These are phyloP conservation scores for Wallacemonas sp. DNA, from an alignment of 208 protist genomes.

Conservation along the genomic window DNA sequence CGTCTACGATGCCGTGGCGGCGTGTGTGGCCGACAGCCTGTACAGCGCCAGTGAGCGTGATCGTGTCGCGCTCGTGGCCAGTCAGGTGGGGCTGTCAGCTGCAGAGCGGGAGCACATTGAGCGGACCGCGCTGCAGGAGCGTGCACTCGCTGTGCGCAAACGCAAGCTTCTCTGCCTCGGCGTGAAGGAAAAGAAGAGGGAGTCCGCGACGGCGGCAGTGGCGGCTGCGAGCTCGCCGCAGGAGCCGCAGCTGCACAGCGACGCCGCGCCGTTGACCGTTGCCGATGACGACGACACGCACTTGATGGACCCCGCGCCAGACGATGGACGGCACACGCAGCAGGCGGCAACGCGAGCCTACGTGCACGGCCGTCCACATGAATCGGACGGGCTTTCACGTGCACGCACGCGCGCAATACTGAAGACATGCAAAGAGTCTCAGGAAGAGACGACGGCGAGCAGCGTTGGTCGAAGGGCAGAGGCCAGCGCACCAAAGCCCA, in stretches of 20 bases:
- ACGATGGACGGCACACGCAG: background rate
- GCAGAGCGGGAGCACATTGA: constrained; percentile 70
- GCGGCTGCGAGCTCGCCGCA: background rate
- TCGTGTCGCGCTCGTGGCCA: constrained; percentile 53
- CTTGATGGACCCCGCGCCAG: background rate
- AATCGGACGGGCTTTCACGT: no score
- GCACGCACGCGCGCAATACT: no score
- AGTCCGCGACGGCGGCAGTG: background rate
- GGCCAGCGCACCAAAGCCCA: background rate
- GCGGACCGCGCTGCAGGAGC: constrained; percentile 57
- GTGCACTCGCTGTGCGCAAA: constrained; percentile 53
- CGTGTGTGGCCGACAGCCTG: constrained; percentile 53
- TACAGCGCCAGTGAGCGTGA: constrained; percentile 55
- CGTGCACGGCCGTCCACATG: constrained; percentile 1
- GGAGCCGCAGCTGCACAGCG: no score
- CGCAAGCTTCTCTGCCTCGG: constrained; percentile 35
- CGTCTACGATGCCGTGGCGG: constrained; percentile 69
- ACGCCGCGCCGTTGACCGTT: no score
- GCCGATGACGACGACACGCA: background rate
- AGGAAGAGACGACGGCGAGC: no score
- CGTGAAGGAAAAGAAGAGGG: no score
- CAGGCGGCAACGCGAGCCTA: background rate
- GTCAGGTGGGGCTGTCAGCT: constrained; percentile 58
- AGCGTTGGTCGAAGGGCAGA: background rate
- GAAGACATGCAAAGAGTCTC: no score